Evolutionary conservation across 192 early-diverging fungal genomes (phyloP).

Genomic region (Chytriomyces confervae): DNA sequence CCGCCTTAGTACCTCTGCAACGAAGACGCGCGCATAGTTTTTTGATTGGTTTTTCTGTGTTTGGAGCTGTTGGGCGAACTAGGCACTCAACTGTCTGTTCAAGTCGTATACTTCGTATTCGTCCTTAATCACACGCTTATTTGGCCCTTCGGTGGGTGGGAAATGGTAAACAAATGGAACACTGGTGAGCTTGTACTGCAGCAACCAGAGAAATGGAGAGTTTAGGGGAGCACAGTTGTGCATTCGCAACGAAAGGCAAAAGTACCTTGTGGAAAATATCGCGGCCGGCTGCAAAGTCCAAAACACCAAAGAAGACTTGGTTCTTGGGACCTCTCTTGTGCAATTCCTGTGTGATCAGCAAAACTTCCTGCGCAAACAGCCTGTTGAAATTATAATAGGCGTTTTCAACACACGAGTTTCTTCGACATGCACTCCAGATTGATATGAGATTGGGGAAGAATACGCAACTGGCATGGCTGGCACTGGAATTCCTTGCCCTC

Average conservation of each 20-base stretch:
- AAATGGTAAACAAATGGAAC: conserved; percentile 74
- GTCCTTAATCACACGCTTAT: conserved; percentile 43
- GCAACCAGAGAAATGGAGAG: conserved; percentile 10
- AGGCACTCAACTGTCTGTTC: conserved; percentile 49
- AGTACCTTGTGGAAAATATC: conserved; percentile 68
- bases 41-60: neutral
- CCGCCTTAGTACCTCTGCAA: conserved; percentile 66
- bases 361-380: conserved; percentile 72
- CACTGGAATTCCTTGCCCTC: conserved; percentile 66
- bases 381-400: conserved; percentile 39
- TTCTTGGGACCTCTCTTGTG: conserved; percentile 38
- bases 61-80: neutral
- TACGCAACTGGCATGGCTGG: conserved; percentile 72
- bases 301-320: conserved; percentile 62
- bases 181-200: conserved; percentile 55
- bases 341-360: conserved; percentile 63
- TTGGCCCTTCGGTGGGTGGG: conserved; percentile 64
- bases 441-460: neutral
- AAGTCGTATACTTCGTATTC: conserved; percentile 68
- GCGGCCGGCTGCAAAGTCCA: conserved; percentile 71
- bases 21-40: neutral
- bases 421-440: too few species aligned
- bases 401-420: neutral
- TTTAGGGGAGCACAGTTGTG: neutral
- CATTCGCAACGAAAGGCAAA: neutral